These are phyloP conservation scores for Creolimax fragrantissima DNA, from an alignment of 78 protist genomes.

Conservation along the genomic window DNA sequence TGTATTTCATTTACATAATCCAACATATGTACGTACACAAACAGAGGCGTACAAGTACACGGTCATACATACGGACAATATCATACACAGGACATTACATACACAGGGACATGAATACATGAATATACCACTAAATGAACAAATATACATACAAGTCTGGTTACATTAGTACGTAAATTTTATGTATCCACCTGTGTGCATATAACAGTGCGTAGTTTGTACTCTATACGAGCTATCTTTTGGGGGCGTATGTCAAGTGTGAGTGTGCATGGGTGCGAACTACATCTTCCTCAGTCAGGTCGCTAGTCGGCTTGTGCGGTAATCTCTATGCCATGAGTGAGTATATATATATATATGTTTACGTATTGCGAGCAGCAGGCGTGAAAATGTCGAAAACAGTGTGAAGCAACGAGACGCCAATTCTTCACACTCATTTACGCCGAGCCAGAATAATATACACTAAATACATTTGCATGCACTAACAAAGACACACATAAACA, in stretches of 20 bases:
- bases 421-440: too few relatives aligned
- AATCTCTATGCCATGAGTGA: neutral
- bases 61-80: neutral
- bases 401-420: too few relatives aligned
- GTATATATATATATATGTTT: neutral
- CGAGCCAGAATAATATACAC: too few relatives aligned
- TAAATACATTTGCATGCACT: neutral
- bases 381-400: too few relatives aligned
- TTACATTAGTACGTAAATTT: neutral
- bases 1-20: neutral
- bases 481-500: neutral
- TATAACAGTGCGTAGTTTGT: neutral
- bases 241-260: neutral
- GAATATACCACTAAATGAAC: neutral
- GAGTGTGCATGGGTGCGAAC: neutral
- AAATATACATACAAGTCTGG: neutral
- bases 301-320: neutral
- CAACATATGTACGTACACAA: neutral
- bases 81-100: neutral
- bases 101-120: neutral
- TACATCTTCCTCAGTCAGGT: neutral
- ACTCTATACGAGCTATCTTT: neutral
- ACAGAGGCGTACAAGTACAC: neutral
- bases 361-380: neutral
- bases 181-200: neutral